Evolutionary conservation across 805 yeast genomes (phyloP).

Genomic region (Debaryomyces hansenii): DNA sequence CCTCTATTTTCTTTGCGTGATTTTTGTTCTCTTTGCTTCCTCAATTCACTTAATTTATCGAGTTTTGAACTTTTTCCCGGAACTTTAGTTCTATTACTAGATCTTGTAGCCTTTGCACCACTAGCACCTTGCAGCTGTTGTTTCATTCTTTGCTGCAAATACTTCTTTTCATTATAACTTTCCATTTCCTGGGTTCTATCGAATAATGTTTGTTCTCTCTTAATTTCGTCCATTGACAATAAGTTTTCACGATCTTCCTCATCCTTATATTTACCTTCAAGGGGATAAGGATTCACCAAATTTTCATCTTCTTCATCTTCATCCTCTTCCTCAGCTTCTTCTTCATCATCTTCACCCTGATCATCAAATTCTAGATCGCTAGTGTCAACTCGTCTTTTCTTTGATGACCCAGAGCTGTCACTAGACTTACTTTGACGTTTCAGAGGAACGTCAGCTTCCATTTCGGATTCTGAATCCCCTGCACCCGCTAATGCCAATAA

Average conservation of each 20-base stretch:
- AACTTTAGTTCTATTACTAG: slow-evolving; percentile 35
- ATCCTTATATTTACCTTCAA: slow-evolving; percentile 88
- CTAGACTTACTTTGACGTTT: slow-evolving; percentile 13
- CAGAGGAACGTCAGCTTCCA: slow-evolving; percentile 11
- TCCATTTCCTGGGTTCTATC: slow-evolving; percentile 94
- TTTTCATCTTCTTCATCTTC: slow-evolving; percentile 37
- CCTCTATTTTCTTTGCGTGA: slow-evolving; percentile 38
- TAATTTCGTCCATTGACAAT: slow-evolving; percentile 83
- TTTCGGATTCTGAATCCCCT: slow-evolving; percentile 21
- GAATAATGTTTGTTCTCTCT: slow-evolving; percentile 85
- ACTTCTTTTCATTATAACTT: slow-evolving; percentile 77
- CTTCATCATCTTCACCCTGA: slow-evolving; percentile 33
- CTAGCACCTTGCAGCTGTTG: slow-evolving; percentile 38
- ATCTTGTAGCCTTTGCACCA: slow-evolving; percentile 33
- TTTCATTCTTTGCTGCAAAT: slow-evolving; percentile 78
- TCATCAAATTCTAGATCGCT: slow-evolving; percentile 14
- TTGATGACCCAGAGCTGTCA: slow-evolving; percentile 24
- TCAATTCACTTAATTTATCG: slow-evolving; percentile 68
- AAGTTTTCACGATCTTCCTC: slow-evolving; percentile 68
- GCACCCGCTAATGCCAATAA: slow-evolving; percentile 89
- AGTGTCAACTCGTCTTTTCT: slow-evolving; percentile 25
- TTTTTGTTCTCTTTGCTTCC: slow-evolving; percentile 71
- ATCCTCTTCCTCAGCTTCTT: slow-evolving; percentile 22
- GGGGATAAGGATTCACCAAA: slow-evolving; percentile 77
- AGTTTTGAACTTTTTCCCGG: slow-evolving; percentile 39